Evolutionary conservation across 345 rosid species (phyloP).

Genomic region (Aquilaria yunnanensis): DNA sequence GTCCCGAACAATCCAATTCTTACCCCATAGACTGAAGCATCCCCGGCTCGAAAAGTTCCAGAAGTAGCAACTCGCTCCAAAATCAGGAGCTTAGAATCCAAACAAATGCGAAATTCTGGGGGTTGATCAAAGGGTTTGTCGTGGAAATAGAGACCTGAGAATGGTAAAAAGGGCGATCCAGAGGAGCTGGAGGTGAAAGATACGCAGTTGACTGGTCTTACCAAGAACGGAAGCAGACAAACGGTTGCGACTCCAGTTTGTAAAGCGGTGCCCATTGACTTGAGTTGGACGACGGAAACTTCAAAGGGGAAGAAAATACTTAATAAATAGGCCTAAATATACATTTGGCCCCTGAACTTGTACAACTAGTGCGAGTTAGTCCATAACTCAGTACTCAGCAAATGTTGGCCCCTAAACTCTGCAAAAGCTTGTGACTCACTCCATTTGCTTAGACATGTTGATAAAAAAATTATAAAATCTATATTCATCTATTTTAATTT

Average conservation of each 20-base stretch:
- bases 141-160: not conserved
- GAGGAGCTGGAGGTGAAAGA: slow-evolving; percentile 5
- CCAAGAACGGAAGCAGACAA: not conserved
- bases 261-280: slow-evolving; percentile 3
- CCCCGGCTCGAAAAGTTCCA: not conserved
- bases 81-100: not conserved
- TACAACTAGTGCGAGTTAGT: too few species aligned
- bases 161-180: not conserved
- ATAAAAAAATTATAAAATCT: too few species aligned
- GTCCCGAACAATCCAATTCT: slow-evolving; percentile 24
- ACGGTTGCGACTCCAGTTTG: too few species aligned
- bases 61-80: not conserved
- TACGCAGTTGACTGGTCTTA: slow-evolving; percentile 5
- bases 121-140: not conserved
- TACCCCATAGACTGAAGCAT: not conserved
- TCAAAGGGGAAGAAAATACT: not conserved
- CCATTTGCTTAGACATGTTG: too few species aligned
- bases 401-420: too few species aligned
- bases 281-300: not conserved
- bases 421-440: too few species aligned
- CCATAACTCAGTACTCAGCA: too few species aligned
- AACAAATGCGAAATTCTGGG: not conserved
- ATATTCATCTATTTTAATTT: too few species aligned
- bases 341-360: too few species aligned
- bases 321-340: not conserved